These are phyloP conservation scores for Ogataea hybrid DNA, from an alignment of 1,139 yeast genomes.

Conservation along the genomic window DNA sequence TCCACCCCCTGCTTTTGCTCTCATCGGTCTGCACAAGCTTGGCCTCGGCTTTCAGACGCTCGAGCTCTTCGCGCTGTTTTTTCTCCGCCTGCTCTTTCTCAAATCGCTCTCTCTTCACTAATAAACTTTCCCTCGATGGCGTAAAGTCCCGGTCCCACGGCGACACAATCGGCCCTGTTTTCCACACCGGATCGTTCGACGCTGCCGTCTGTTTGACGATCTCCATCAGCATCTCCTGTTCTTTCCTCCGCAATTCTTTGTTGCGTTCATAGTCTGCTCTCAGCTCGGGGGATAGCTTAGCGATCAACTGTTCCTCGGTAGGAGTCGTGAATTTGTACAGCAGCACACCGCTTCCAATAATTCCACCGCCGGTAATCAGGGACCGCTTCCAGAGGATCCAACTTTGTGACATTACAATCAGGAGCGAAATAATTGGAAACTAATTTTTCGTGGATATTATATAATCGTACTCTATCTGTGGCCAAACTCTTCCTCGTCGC, in stretches of 20 bases:
- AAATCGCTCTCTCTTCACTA: slow-evolving; percentile 49
- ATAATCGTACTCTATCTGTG: slow-evolving; percentile 7
- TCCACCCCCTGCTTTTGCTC: slow-evolving; percentile 7
- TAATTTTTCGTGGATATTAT: neutral
- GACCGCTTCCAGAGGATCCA: slow-evolving; percentile 25
- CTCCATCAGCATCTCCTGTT: slow-evolving; percentile 64
- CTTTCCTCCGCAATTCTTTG: slow-evolving; percentile 58
- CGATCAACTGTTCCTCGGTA: slow-evolving; percentile 75
- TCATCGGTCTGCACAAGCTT: slow-evolving; percentile 20
- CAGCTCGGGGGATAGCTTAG: slow-evolving; percentile 77
- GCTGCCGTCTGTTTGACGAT: slow-evolving; percentile 60
- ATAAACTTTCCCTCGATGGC: slow-evolving; percentile 36
- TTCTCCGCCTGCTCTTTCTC: slow-evolving; percentile 47
- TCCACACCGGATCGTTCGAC: slow-evolving; percentile 78
- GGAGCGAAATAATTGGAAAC: neutral
- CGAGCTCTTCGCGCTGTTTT: slow-evolving; percentile 45
- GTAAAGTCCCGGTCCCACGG: slow-evolving; percentile 50
- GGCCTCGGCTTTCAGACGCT: slow-evolving; percentile 44
- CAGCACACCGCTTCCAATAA: slow-evolving; percentile 66
- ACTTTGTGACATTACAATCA: slow-evolving; percentile 16
- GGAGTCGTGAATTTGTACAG: slow-evolving; percentile 74
- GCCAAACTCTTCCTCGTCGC: slow-evolving; percentile 42
- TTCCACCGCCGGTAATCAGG: slow-evolving; percentile 49
- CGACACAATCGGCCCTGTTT: slow-evolving; percentile 63
- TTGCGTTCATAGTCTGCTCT: slow-evolving; percentile 73